These are phyloP conservation scores for Stachybotrys elegans DNA, from an alignment of 2,329 filamentous ascomycete species.

Conservation along the genomic window DNA sequence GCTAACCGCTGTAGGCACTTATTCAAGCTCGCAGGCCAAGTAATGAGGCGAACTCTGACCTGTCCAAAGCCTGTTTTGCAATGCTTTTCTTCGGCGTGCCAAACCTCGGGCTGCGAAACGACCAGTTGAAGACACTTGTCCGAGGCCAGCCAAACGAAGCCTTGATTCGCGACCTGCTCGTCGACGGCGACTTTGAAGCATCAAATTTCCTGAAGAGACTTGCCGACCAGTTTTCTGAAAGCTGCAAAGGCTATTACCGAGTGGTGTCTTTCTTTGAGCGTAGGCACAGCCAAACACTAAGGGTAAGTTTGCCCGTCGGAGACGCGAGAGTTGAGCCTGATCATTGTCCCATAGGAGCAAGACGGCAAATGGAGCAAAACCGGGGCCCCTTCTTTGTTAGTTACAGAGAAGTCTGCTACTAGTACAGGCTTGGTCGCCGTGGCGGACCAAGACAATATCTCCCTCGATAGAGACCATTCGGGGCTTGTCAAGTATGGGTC, in stretches of 20 bases:
- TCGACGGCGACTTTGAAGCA: too few species aligned
- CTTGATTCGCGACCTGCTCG: too few species aligned
- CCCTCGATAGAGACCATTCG: slow-evolving; percentile 15
- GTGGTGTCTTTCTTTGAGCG: slow-evolving; percentile 19
- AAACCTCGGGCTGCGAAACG: slow-evolving; percentile 8
- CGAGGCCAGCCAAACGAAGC: slow-evolving; percentile 7
- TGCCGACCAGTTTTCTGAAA: slow-evolving; percentile 6
- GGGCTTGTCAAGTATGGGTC: slow-evolving; percentile 19
- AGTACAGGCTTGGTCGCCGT: slow-evolving; percentile 13
- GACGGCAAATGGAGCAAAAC: slow-evolving; percentile 16
- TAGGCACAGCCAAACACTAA: slow-evolving; percentile 14
- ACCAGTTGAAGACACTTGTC: slow-evolving; percentile 8
- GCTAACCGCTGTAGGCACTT: slow-evolving; percentile 4
- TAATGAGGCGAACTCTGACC: neutral
- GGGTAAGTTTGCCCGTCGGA: slow-evolving; percentile 7
- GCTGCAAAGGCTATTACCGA: slow-evolving; percentile 9
- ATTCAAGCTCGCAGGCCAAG: slow-evolving; percentile 4
- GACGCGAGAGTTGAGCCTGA: neutral
- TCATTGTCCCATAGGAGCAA: slow-evolving; percentile 8
- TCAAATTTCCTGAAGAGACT: slow-evolving; percentile 4
- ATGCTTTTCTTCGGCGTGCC: slow-evolving; percentile 11
- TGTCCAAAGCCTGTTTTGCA: slow-evolving; percentile 3
- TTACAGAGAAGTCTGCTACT: slow-evolving; percentile 17
- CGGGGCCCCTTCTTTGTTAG: slow-evolving; percentile 13
- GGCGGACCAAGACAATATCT: slow-evolving; percentile 13